Evolutionary conservation across 2,329 filamentous ascomycete genomes (phyloP).

Genomic region (Fusarium luffae): DNA sequence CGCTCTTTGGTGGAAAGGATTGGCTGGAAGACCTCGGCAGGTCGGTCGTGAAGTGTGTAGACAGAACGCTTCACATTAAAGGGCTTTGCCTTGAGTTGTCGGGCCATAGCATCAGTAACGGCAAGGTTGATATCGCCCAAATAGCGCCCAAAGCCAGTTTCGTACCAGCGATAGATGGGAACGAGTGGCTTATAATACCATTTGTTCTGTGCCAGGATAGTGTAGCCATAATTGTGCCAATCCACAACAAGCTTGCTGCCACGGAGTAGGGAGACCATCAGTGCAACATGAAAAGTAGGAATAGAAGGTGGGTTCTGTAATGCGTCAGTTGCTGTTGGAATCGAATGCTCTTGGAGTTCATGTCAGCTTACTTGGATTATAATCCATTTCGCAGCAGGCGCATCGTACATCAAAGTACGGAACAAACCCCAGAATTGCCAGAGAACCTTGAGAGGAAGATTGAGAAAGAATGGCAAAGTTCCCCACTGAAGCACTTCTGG

Average conservation of each 20-base stretch:
- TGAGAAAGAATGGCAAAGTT: slow-evolving; percentile 78
- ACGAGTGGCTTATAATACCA: slow-evolving; percentile 78
- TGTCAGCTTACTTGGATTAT: slow-evolving; percentile 73
- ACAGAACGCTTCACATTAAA: slow-evolving; percentile 74
- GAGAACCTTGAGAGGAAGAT: slow-evolving; percentile 85
- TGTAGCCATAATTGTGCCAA: slow-evolving; percentile 99
- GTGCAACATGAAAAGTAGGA: slow-evolving; percentile 83
- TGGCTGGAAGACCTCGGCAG: slow-evolving; percentile 83
- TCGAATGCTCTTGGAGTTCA: too few relatives aligned
- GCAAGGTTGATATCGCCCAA: slow-evolving; percentile 81
- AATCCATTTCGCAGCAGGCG: slow-evolving; percentile 83
- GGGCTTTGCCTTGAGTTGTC: slow-evolving; percentile 71
- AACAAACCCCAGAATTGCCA: slow-evolving; percentile 83
- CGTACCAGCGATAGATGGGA: slow-evolving; percentile 79
- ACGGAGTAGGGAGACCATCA: slow-evolving; percentile 77
- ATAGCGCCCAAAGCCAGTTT: slow-evolving; percentile 74
- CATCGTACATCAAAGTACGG: slow-evolving; percentile 76
- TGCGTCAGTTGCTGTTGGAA: slow-evolving; percentile 2
- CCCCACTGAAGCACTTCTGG: slow-evolving; percentile 75
- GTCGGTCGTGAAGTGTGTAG: slow-evolving; percentile 85
- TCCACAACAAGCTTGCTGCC: slow-evolving; percentile 88
- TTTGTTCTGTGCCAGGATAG: slow-evolving; percentile 77
- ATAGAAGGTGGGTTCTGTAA: slow-evolving; percentile 87
- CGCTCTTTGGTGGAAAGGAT: slow-evolving; percentile 61
- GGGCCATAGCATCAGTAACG: slow-evolving; percentile 89